Conservation (phyloP, 805 yeast species). For the Kluyveromyces lactis region DNA sequence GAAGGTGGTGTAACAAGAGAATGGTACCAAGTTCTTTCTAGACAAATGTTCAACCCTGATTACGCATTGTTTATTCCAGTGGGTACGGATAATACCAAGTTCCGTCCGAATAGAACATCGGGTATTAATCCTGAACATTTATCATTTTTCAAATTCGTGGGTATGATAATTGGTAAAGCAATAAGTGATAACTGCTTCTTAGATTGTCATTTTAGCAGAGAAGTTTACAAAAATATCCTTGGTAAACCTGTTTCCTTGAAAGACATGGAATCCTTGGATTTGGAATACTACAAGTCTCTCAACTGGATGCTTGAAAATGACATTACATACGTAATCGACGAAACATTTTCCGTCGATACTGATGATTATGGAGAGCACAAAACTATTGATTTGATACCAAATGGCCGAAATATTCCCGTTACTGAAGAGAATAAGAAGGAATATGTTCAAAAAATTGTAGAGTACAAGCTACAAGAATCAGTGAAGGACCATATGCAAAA, state of each 20-base stretch:
- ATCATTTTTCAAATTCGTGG: slow-evolving; percentile 89
- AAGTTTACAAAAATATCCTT: slow-evolving; percentile 81
- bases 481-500: slow-evolving; percentile 83
- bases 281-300: slow-evolving; percentile 85
- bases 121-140: slow-evolving; percentile 90
- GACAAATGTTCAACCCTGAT: slow-evolving; percentile 95
- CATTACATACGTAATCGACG: slow-evolving; percentile 90
- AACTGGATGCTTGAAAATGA: slow-evolving; percentile 96
- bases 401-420: slow-evolving; percentile 78
- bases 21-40: slow-evolving; percentile 89
- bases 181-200: slow-evolving; percentile 76
- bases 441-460: slow-evolving; percentile 78
- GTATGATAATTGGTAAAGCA: slow-evolving; percentile 90
- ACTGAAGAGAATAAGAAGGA: slow-evolving; percentile 87
- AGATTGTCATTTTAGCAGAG: slow-evolving; percentile 92
- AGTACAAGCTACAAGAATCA: slow-evolving; percentile 73
- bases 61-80: slow-evolving; percentile 89
- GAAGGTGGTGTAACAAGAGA: slow-evolving; percentile 98
- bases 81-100: slow-evolving; percentile 84
- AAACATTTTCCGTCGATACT: slow-evolving; percentile 86
- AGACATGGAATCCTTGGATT: slow-evolving; percentile 90
- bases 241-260: slow-evolving; percentile 75
- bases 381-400: slow-evolving; percentile 69
- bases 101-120: slow-evolving; percentile 90
- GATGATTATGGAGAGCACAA: slow-evolving; percentile 91